Conservation (phyloP, 202 grass and related monocot species). For the Saccharum hybrid region DNA sequence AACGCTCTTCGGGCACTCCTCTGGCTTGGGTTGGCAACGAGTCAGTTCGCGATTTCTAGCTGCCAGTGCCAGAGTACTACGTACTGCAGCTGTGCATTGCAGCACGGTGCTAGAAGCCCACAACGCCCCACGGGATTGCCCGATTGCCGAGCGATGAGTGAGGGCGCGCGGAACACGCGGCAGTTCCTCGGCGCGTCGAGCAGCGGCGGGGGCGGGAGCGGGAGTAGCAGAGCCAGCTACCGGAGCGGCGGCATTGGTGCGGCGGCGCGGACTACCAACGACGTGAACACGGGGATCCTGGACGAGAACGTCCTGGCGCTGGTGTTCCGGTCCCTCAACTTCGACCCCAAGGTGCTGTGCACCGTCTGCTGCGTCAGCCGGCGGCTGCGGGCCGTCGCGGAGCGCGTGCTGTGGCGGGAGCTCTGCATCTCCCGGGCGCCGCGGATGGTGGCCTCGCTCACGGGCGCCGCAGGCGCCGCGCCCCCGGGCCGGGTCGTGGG, state of each 20-base stretch:
- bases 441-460: conserved; percentile 59
- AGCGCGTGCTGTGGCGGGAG: conserved; percentile 71
- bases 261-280: background rate
- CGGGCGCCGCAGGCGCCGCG: conserved; percentile 1
- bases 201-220: background rate
- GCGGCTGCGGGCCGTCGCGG: conserved; percentile 50
- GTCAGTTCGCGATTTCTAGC: background rate
- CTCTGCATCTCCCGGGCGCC: conserved; percentile 60
- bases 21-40: background rate
- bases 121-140: background rate
- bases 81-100: too few relatives aligned
- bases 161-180: conserved; percentile 41
- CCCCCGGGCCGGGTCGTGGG: conserved; percentile 7
- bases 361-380: conserved; percentile 46
- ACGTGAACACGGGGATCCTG: conserved; percentile 66
- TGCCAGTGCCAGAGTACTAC: background rate
- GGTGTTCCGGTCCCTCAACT: conserved; percentile 75
- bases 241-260: background rate
- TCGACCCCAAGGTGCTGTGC: conserved; percentile 65
- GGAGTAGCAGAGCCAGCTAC: background rate
- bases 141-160: conserved; percentile 41
- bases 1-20: background rate
- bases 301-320: conserved; percentile 79
- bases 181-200: conserved; percentile 27
- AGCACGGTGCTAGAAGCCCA: too few relatives aligned